Base-by-base conservation (phyloP, 108 stramenopile genomes). In the Nitzschia inconspicua region DNA sequence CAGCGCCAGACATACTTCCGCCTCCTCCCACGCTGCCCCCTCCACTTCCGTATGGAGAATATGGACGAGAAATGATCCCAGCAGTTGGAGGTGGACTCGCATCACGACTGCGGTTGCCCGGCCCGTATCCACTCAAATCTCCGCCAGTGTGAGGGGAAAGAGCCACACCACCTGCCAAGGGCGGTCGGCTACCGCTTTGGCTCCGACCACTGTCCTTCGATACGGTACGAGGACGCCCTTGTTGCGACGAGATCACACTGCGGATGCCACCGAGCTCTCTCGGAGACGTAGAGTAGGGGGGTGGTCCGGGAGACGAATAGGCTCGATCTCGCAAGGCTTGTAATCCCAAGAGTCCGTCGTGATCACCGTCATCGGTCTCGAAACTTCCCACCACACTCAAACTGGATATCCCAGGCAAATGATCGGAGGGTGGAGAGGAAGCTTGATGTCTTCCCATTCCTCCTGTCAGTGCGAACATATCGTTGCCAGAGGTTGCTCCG, bases 271-370 rank as follows among this genome's bases (percentile, higher is more conserved):
- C 0, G 47, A 56, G 44, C 27, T 31, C 14, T 57, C 14, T 20
- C 20, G n/a, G n/a, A n/a, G n/a, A n/a, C n/a, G n/a, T n/a, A n/a
- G n/a, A n/a, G n/a, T 27, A 23, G 3, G 31, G 11, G 4, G 60
- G 41, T 13, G 67, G 54, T 50, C 77, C 75, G 11, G 77, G 74
- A 18, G 69, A 52, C 10, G 82, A 75, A 20, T 79, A 52, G 0
- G 82, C 55, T 28, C 82, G 47, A 1, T 78, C 75, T 22, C 77
- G 63, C 11, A 83, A 60, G 1, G 73, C 80, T 23, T 57, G 70
- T 6, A 83, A 57, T 16, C 77, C 60, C 55, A 40, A 30, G n/a
- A 68, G 58, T 43, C 72, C 44, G 65, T 60, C 55, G 49, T 64
- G 48, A 11, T 47, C 46, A 46, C 73, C 55, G 20, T 52, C 52